Base-by-base conservation (phyloP, 2,329 filamentous ascomycete species). In the Graphiopsis chlorocephala region DNA sequence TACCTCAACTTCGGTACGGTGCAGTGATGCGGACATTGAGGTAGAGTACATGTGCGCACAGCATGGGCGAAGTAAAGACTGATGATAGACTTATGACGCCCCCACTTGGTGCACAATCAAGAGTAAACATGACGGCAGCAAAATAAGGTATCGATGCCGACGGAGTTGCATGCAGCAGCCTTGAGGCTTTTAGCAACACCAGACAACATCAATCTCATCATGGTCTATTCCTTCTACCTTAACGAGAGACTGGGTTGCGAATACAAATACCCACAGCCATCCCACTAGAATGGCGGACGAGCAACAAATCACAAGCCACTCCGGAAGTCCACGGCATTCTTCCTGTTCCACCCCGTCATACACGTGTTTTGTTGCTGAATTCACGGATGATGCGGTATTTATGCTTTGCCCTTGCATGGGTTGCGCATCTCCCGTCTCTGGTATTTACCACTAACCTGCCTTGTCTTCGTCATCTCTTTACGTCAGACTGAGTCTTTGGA, bases 381-480 rank as follows among this genome's bases (percentile, higher is more conserved):
- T 53, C 25, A 31, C 53, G 53, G 53, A 26, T 56, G 53, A 56
- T 33, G 53, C 31, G 33, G 55, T 45, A 42, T 12, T 23, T 42
- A 35, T 58, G n/a, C 23, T 25, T 58, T 45, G 23, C 29, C 48
- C 31, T 55, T 62, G 48, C 48, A 33, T 62, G 33, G 60, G 6
- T 45, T 26, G 14, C 15, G 55, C 55, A 45, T 23, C n/a, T 45
- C 50, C 26, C 11, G n/a, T 20, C 28, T 20, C 28, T n/a, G 25
- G 8, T 53, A 4, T 53, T 28, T 31, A 53, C 38, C 38, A 20
- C 50, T 28, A 28, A 28, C 17, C 38, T 45, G 45, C 8, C 23
- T 29, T 29, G 31, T 52, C 47, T 62, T 62, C 35, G 60, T 62
- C 60, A 62, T 25, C 31, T 15, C 33, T 35, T 29, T 53, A 62